Evolutionary conservation across 2,329 filamentous ascomycete species (phyloP), one percentile per base, ranked within the genome.

Genomic region (Colletotrichum spinosum): DNA sequence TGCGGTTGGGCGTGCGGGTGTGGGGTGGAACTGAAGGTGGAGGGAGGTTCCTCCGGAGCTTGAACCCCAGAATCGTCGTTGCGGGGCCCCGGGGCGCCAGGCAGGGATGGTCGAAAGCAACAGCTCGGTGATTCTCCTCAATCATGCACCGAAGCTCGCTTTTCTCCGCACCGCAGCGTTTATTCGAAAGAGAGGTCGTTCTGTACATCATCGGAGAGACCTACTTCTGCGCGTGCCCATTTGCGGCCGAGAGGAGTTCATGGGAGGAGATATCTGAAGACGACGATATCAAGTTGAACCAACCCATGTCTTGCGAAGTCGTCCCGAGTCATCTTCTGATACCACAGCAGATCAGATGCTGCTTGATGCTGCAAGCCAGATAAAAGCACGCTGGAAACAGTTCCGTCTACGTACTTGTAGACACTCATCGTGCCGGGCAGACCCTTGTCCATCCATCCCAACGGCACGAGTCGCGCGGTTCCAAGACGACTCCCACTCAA

Each of bases 111-210:
- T 5, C 1, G 25, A 25, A 25, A 25, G 25, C 25, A 25, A 25
- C 5, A 38, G 42, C 63, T 66, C 63, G 58, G 63, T 41, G 48
- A 49, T 54, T 66, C 58, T 53, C 41, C 52, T 50, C 33, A 57
- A 63, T 66, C 48, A 57, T 66, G 52, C 6, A 45, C 63, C 63
- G 63, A 66, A 53, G 15, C 7, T 15, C 38, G 34, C 35, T 37
- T 44, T 66, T 57, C 63, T 62, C 63, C 63, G 58, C 58, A 45
- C 42, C 56, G 51, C 25, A 25, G 33, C 12, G 17, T 35, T 54
- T 60, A 4, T 25, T 25, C 25, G 25, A 25, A 25, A 4, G 25
- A 25, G 25, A 25, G 25, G 25, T 5, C 3, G 25, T 25, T 2
- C 25, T 25, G 25, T 25, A 25, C 25, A 25, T 25, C 25, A 25